Evolutionary conservation across 2,329 filamentous ascomycete species (phyloP), one percentile per base, ranked within the genome.

Genomic region (Ophioceras dolichostomum): DNA sequence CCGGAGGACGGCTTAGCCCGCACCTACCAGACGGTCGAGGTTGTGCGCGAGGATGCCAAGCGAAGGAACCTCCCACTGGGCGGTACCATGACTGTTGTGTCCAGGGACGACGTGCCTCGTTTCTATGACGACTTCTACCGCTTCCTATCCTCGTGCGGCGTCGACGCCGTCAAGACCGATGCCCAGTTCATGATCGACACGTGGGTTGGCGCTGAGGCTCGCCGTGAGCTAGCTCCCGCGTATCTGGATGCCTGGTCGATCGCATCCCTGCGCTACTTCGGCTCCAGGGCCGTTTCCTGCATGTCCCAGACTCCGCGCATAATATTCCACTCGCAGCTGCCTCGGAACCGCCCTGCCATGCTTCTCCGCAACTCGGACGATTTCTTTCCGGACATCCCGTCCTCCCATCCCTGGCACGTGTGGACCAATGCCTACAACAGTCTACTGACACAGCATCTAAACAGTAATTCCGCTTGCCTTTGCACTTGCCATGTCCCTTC

Each of bases 61-160:
- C 62, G 63, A 10, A 53, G 62, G 34, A 61, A 68, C 38, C 51
- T 71, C 10, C 67, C 68, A 1, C 47, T 71, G 0, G 76, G 73
- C 8, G 79, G 76, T 0, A 73, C 71, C 16, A 82, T 94, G 60
- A 76, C 75, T 0, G 74, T 86, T 1, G 70, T 96, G 17, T 77
- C 79, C 5, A 72, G 79, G 27, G 73, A 83, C 32, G 86, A 95
- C 46, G 73, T 89, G 1, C 60, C 64, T 10, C 70, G 68, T 21
- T 83, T 95, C 53, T 98, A 94, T 55, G 68, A 86, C 40, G 89
- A 96, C 54, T 96, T 96, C 55, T 98, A 96, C 55, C 58, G 62
- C 2, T 96, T 94, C 50, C 70, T 98, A 2, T 67, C 68, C 0
- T 68, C 70, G 3, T 71, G 73, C 26, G 88, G 87, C 1, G 66